phyloP scores from a whole-genome alignment of 1,284 basidiomycete species.

The Cronartium ribicola region DNA sequence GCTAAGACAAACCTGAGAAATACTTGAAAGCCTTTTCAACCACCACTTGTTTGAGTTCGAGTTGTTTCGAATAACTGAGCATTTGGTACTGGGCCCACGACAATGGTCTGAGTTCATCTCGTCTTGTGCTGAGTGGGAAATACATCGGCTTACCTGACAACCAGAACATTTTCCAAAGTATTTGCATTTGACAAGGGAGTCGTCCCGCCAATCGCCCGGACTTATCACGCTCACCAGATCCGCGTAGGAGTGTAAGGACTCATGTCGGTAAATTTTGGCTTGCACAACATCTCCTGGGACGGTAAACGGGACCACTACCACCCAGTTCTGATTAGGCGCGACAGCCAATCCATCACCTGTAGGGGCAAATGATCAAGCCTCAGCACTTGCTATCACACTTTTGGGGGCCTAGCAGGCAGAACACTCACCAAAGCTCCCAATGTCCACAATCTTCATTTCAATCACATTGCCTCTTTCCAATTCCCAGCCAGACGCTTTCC shows the following conservation, averaged over 20 bases:
- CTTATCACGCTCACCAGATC: constrained; percentile 68
- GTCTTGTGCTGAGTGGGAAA: not conserved
- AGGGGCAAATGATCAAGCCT: not conserved
- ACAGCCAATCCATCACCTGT: constrained; percentile 36
- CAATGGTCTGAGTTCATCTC: constrained; percentile 42
- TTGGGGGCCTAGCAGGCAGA: not conserved
- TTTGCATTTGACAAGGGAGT: constrained; percentile 63
- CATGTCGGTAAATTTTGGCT: constrained; percentile 63
- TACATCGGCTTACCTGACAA: constrained; percentile 47
- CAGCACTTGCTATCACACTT: not conserved
- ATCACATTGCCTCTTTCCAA: not conserved
- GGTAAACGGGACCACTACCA: constrained; percentile 72
- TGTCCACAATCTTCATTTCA: not conserved
- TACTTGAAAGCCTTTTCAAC: constrained; percentile 79
- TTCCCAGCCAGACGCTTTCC: constrained; percentile 1
- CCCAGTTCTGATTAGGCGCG: constrained; percentile 60
- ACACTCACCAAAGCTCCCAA: constrained; percentile 30
- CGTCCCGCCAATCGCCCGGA: constrained; percentile 56
- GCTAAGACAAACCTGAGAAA: constrained; percentile 62
- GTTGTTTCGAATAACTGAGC: constrained; percentile 79
- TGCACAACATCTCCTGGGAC: constrained; percentile 74
- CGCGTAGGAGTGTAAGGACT: constrained; percentile 65
- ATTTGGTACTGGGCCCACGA: constrained; percentile 60
- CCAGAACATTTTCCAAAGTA: constrained; percentile 73
- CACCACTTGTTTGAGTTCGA: constrained; percentile 77